These are phyloP conservation scores for Thelonectria blattea DNA, from an alignment of 2,329 filamentous ascomycete genomes.

Conservation along the genomic window DNA sequence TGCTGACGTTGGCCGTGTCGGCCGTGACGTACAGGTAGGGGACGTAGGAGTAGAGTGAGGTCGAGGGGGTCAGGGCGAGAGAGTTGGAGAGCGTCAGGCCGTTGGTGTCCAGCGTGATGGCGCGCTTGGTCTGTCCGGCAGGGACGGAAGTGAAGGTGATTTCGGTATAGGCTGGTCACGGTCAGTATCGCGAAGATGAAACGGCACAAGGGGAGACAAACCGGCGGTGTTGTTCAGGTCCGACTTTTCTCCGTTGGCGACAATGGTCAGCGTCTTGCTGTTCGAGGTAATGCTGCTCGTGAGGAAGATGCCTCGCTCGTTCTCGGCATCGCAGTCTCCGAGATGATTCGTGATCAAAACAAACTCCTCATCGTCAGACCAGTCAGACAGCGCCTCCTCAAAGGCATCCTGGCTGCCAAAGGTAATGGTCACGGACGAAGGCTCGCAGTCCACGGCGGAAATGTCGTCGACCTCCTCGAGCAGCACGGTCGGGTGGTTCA, in stretches of 20 bases:
- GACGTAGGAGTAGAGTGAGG: constrained; percentile 19
- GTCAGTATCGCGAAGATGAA: not conserved
- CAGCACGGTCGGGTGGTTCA: constrained; percentile 27
- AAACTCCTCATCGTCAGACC: constrained; percentile 31
- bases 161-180: constrained; percentile 11
- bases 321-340: constrained; percentile 47
- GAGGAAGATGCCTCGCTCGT: constrained; percentile 49
- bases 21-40: constrained; percentile 23
- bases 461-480: constrained; percentile 26
- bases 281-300: constrained; percentile 40
- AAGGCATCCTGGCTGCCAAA: constrained; percentile 21
- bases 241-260: constrained; percentile 41
- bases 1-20: constrained; percentile 36
- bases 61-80: constrained; percentile 10
- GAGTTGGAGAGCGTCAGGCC: constrained; percentile 20
- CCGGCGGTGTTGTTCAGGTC: constrained; percentile 44
- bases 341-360: constrained; percentile 51
- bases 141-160: constrained; percentile 27
- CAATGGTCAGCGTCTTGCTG: constrained; percentile 37
- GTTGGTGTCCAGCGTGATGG: constrained; percentile 12
- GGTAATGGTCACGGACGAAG: constrained; percentile 17
- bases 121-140: constrained; percentile 11
- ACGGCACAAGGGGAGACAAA: constrained; percentile 28
- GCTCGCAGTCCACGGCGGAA: constrained; percentile 19
- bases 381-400: constrained; percentile 18